phyloP scores from a whole-genome alignment of 805 yeast species.

The Limtongia smithiae region DNA sequence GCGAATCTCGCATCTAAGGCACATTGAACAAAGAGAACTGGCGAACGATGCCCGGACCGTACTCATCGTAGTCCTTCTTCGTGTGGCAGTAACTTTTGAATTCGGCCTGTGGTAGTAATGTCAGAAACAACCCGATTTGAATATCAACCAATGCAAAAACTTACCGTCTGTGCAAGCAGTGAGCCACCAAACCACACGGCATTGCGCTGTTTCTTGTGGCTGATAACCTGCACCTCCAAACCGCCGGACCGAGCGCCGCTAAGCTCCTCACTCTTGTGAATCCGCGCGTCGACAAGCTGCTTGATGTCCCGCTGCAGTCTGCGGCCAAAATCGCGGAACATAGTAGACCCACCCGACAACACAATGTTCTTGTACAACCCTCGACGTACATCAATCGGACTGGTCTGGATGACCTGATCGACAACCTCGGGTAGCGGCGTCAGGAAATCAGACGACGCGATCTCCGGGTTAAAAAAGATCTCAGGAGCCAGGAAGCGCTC shows the following conservation, averaged over 20 bases:
- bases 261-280: constrained; percentile 70
- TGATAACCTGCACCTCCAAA: constrained; percentile 92
- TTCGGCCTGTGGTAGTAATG: constrained; percentile 52
- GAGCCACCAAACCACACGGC: constrained; percentile 99
- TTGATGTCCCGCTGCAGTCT: constrained; percentile 94
- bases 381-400: constrained; percentile 97
- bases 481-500: constrained; percentile 99
- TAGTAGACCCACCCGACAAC: constrained; percentile 94
- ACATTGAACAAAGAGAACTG: constrained; percentile 92
- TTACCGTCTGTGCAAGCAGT: constrained; percentile 82
- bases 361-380: constrained; percentile 94
- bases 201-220: constrained; percentile 95
- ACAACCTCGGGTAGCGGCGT: constrained; percentile 96
- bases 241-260: constrained; percentile 80
- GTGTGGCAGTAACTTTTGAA: constrained; percentile 96
- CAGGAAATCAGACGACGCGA: constrained; percentile 88
- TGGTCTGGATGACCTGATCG: constrained; percentile 88
- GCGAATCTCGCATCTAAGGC: constrained; percentile 52
- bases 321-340: constrained; percentile 98
- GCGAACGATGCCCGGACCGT: constrained; percentile 96
- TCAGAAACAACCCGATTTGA: constrained; percentile 15
- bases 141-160: constrained; percentile 2
- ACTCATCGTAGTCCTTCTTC: constrained; percentile 94
- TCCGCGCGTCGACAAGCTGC: constrained; percentile 81
- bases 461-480: constrained; percentile 96